A percentile compares a stretch with the other conserved stretches of the same genome.
These are phyloP conservation scores for Parietichytrium sp. DNA, from an alignment of 108 stramenopile genomes.

Conservation along the genomic window DNA sequence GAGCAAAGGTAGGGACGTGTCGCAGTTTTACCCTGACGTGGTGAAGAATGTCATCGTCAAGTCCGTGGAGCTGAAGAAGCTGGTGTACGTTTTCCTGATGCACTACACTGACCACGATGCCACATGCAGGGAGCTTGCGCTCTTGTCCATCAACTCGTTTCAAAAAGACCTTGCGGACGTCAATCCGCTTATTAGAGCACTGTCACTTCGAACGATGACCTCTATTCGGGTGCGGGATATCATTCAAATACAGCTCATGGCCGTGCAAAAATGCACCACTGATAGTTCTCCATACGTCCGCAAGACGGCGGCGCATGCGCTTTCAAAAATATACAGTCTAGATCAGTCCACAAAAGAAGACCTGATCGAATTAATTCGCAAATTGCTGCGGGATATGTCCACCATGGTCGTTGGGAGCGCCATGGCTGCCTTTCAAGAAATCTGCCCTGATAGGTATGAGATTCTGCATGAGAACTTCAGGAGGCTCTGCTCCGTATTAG, in stretches of 20 bases:
- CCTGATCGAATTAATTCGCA: slow-evolving; percentile 53
- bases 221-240: slow-evolving; percentile 93
- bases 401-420: slow-evolving; percentile 93
- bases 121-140: slow-evolving; percentile 85
- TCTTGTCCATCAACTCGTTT: slow-evolving; percentile 91
- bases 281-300: slow-evolving; percentile 94
- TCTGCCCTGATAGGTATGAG: slow-evolving; percentile 83
- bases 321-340: slow-evolving; percentile 79
- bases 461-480: slow-evolving; percentile 85
- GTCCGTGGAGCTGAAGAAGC: slow-evolving; percentile 91
- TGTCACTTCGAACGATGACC: slow-evolving; percentile 91
- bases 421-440: slow-evolving; percentile 82
- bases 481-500: slow-evolving; percentile 90
- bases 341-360: slow-evolving; percentile 57
- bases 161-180: slow-evolving; percentile 89
- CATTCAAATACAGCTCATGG: slow-evolving; percentile 95
- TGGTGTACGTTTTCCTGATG: slow-evolving; percentile 97
- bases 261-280: slow-evolving; percentile 82
- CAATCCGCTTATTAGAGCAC: slow-evolving; percentile 87
- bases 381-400: slow-evolving; percentile 67
- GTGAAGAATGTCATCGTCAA: slow-evolving; percentile 84
- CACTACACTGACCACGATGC: slow-evolving; percentile 85
- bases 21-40: slow-evolving; percentile 93
- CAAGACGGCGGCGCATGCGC: slow-evolving; percentile 91
- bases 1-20: slow-evolving; percentile 76